A percentile compares a stretch with the other conserved stretches of the same genome.
phyloP scores from a whole-genome alignment of 768 basidiomycete species.

The Tylopilus balloui region DNA sequence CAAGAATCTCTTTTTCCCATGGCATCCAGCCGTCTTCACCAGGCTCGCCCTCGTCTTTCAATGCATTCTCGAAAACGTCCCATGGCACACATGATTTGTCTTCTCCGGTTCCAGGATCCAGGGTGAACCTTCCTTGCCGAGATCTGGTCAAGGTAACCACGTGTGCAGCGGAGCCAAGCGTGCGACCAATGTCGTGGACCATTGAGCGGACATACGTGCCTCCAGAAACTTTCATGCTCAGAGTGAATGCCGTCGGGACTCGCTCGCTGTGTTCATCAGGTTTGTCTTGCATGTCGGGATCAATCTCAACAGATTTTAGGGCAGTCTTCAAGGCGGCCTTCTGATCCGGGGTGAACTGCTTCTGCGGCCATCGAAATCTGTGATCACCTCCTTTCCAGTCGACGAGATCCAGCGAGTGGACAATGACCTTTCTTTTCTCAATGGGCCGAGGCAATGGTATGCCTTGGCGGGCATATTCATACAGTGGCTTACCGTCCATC shows the following conservation, averaged over 20 bases:
- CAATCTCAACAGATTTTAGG: constrained; percentile 46
- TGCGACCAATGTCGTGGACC: constrained; percentile 86
- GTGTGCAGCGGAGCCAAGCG: constrained; percentile 84
- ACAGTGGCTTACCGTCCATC: constrained; percentile 94
- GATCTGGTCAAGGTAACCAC: constrained; percentile 87
- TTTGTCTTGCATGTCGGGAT: constrained; percentile 33
- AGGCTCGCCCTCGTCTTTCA: constrained; percentile 45
- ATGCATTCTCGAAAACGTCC: constrained; percentile 64
- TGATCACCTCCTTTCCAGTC: constrained; percentile 81
- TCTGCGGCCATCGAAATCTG: constrained; percentile 68
- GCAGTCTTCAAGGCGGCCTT: constrained; percentile 66
- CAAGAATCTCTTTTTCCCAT: constrained; percentile 83
- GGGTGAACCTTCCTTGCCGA: constrained; percentile 79
- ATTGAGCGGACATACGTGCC: constrained; percentile 97
- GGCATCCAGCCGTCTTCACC: constrained; percentile 64
- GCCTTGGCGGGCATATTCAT: constrained; percentile 91
- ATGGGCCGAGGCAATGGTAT: constrained; percentile 94
- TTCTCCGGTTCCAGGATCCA: constrained; percentile 46
- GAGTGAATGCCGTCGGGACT: constrained; percentile 71
- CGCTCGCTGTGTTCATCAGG: constrained; percentile 32
- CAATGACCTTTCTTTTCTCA: constrained; percentile 74
- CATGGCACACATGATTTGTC: constrained; percentile 67
- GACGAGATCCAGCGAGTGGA: constrained; percentile 74
- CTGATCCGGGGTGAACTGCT: constrained; percentile 62
- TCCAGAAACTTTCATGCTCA: constrained; percentile 91